These are phyloP conservation scores for Penicillium verrucosum DNA, from an alignment of 2,329 filamentous ascomycete species.

Conservation along the genomic window DNA sequence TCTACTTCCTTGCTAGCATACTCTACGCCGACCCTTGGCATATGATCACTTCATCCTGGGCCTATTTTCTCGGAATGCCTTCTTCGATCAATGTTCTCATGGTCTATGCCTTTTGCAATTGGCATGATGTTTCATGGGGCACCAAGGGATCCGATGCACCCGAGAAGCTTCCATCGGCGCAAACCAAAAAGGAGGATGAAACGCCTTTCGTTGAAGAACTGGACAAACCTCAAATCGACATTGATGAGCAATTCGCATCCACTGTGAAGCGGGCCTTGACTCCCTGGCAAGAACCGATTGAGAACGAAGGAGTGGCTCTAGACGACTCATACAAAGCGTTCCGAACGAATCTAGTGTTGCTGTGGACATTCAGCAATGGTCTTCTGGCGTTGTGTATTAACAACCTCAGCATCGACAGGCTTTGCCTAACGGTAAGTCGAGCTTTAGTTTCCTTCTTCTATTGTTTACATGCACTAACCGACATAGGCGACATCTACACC, in stretches of 20 bases:
- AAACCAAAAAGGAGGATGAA: conserved; percentile 81
- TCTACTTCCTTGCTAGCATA: conserved; percentile 93
- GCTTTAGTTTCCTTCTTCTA: neutral
- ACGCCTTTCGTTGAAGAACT: conserved; percentile 86
- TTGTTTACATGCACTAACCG: neutral
- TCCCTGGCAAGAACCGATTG: conserved; percentile 70
- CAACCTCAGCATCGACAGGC: conserved; percentile 53
- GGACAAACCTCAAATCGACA: conserved; percentile 91
- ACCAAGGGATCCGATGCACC: conserved; percentile 95
- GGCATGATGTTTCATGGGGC: conserved; percentile 98
- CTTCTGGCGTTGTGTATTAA: conserved; percentile 79
- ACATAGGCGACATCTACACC: neutral
- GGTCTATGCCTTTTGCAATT: conserved; percentile 98
- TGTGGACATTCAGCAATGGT: conserved; percentile 91
- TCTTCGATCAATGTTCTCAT: conserved; percentile 98
- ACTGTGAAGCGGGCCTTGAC: conserved; percentile 88
- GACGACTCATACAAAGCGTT: conserved; percentile 99
- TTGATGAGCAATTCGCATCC: conserved; percentile 89
- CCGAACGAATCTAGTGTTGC: conserved; percentile 83
- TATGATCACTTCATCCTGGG: conserved; percentile 95
- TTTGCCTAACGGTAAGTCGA: conserved; percentile 19
- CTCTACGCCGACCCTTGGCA: conserved; percentile 97
- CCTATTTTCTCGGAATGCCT: conserved; percentile 85
- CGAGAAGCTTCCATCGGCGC: conserved; percentile 81
- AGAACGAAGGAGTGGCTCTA: conserved; percentile 75